Evolutionary conservation across 192 early-diverging fungal species (phyloP).

Genomic region (Gigaspora rosea): DNA sequence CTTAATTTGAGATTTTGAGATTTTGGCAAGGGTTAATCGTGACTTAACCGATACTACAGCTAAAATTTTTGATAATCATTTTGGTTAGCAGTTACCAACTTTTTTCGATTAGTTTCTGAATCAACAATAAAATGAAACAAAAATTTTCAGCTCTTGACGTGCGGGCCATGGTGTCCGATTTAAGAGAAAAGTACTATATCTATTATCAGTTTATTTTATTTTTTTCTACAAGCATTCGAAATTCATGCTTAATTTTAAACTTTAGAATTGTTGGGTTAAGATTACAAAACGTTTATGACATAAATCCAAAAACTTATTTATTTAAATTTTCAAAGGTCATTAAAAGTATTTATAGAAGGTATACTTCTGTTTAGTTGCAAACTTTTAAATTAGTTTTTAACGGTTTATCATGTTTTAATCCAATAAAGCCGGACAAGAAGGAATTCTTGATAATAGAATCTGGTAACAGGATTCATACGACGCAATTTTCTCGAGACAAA

Average conservation of each 20-base stretch:
- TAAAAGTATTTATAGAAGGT: background rate
- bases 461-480: conserved; percentile 91
- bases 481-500: conserved; percentile 87
- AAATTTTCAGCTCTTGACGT: conserved; percentile 91
- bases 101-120: too few species aligned
- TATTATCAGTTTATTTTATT: background rate
- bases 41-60: too few species aligned
- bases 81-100: too few species aligned
- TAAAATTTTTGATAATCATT: too few species aligned
- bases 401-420: too few species aligned
- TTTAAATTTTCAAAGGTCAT: conserved; percentile 85
- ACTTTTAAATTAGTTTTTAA: too few species aligned
- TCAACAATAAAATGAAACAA: conserved; percentile 66
- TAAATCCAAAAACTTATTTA: conserved; percentile 85
- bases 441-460: conserved; percentile 90
- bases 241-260: background rate
- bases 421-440: conserved; percentile 72
- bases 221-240: background rate
- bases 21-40: too few species aligned
- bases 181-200: conserved; percentile 58
- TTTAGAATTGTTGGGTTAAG: conserved; percentile 78
- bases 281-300: conserved; percentile 95
- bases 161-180: conserved; percentile 74
- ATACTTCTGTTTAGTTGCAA: too few species aligned
- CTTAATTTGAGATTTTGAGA: too few species aligned